phyloP scores from a whole-genome alignment of 2,329 filamentous ascomycete genomes.

The Tympanopsis confertula region DNA sequence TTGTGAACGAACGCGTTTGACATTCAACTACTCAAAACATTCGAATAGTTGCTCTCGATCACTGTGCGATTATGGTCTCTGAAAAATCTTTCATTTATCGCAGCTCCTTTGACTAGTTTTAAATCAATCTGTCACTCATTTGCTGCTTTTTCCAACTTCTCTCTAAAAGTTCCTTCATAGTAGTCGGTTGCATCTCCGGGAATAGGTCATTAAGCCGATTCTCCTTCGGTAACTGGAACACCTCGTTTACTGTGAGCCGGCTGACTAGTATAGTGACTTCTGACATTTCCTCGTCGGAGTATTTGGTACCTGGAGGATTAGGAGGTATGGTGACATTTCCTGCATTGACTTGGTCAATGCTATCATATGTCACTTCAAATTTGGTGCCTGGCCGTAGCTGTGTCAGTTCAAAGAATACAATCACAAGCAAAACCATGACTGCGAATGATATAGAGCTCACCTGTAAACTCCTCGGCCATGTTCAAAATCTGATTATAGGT shows the following conservation, averaged over 20 bases:
- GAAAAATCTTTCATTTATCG: too few species aligned
- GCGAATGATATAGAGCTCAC: conserved; percentile 14
- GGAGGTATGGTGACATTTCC: conserved; percentile 21
- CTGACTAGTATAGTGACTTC: conserved; percentile 10
- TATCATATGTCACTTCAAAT: conserved; percentile 20
- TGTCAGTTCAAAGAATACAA: neutral
- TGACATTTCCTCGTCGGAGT: conserved; percentile 11
- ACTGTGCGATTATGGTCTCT: too few species aligned
- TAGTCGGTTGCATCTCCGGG: conserved; percentile 12
- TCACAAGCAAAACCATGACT: conserved; percentile 8
- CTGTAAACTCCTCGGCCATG: conserved; percentile 26
- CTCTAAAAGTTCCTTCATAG: conserved; percentile 10
- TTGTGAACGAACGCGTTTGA: too few species aligned
- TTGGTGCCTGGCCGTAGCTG: conserved; percentile 12
- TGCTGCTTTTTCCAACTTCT: conserved; percentile 10
- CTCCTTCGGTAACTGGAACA: conserved; percentile 6
- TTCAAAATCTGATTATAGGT: conserved; percentile 30
- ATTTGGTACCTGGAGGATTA: conserved; percentile 10
- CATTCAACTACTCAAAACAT: too few species aligned
- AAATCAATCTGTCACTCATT: too few species aligned
- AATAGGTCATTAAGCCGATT: conserved; percentile 15
- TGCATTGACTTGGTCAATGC: conserved; percentile 15
- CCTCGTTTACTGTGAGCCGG: conserved; percentile 8
- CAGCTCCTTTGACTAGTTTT: too few species aligned
- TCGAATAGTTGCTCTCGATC: too few species aligned